Base-by-base conservation (phyloP, 2,329 filamentous ascomycete species). In the Xylaria sp. region DNA sequence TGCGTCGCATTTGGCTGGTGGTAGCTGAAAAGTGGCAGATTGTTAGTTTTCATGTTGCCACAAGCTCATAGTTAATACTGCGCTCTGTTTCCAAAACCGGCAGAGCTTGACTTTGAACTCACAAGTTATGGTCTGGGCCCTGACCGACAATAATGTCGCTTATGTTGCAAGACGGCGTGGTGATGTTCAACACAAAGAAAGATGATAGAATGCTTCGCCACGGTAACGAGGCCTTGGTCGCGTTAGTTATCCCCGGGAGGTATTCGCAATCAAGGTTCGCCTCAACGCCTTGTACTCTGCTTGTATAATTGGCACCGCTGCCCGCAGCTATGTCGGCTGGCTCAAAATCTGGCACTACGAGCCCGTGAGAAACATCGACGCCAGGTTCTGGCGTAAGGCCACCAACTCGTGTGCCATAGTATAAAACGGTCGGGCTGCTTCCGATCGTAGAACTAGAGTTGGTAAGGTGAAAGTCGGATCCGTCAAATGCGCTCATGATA, bases 111-210 rank as follows among this genome's bases (percentile, higher is more conserved):
- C 28, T 33, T 15, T 9, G n/a, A 11, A 36, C 67, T 66, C 33
- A 66, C 67, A 63, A 53, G 33, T 61, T 51, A 40, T 68, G 66
- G 46, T 68, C 66, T 11, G 66, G 66, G 13, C 66, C 66, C 23
- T 68, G 49, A 17, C 56, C 66, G 26, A 69, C 67, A 38, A 69
- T 66, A 17, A 69, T 57, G 48, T 69, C 61, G n/a, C 48, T 66
- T 10, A 69, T 44, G 13, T 42, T 66, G 26, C 67, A 69, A 48
- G 67, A 69, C 23, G 67, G 67, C 10, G 63, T 69, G 17, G 63
- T 66, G 13, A 69, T 44, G 15, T 69, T 69, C 13, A 66, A 9
- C 28, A 66, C 63, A 26, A 66, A 69, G 44, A 69, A 69, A 10
- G 15, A 3, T 3, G 51, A 53, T 5, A 63, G 26, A 44, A 69